Conservation (phyloP, 306 rosid genomes). For the Heteromeles arbutifolia region DNA sequence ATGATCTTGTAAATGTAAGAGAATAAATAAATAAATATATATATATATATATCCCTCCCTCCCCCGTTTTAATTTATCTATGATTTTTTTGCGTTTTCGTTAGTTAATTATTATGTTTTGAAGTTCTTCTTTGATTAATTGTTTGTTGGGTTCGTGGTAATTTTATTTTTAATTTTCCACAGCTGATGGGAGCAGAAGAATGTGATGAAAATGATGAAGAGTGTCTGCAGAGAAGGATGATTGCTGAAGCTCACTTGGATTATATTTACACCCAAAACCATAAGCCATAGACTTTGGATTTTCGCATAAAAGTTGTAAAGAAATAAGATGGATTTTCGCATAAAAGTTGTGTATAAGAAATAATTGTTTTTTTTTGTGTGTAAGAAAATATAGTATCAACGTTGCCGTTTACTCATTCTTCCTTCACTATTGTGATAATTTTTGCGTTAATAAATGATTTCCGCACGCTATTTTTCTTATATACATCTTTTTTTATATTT, state of each 20-base stretch:
- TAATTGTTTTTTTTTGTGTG: neutral
- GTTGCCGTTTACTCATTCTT: neutral
- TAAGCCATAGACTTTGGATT: slow-evolving; percentile 30
- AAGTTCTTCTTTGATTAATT: neutral
- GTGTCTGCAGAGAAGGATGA: slow-evolving; percentile 50
- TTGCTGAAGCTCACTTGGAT: slow-evolving; percentile 71
- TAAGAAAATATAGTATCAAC: neutral
- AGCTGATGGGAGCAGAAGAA: slow-evolving; percentile 45
- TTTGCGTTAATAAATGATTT: neutral
- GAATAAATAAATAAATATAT: no score
- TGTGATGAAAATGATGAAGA: slow-evolving; percentile 40
- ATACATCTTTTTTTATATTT: neutral
- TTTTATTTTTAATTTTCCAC: neutral
- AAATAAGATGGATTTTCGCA: no score
- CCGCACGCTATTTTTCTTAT: no score
- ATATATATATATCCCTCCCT: neutral
- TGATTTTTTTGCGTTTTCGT: neutral
- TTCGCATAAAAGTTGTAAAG: no score
- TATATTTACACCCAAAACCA: slow-evolving; percentile 72
- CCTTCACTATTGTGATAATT: neutral
- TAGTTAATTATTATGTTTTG: neutral
- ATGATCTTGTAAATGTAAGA: neutral
- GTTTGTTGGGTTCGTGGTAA: neutral
- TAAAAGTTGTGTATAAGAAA: no score
- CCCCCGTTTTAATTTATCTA: neutral